Evolutionary conservation across 106 monocot genomes (phyloP).

Genomic region (Narthecium ossifragum): DNA sequence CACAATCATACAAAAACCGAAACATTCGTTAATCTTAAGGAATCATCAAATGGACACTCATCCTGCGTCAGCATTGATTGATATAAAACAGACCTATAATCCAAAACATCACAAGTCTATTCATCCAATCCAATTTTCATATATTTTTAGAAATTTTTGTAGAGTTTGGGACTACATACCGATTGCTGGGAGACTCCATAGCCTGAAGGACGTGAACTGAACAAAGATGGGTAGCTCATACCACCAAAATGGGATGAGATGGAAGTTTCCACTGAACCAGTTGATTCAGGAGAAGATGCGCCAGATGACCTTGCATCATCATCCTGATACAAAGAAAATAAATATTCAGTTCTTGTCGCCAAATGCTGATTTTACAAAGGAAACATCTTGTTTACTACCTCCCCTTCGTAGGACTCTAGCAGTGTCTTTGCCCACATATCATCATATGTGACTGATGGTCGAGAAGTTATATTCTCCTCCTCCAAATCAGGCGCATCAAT

Average conservation of each 20-base stretch:
- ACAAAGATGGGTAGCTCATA: constrained; percentile 92
- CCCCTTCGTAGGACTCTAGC: constrained; percentile 77
- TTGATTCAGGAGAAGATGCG: constrained; percentile 87
- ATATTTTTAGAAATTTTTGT: no score
- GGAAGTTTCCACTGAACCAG: constrained; percentile 87
- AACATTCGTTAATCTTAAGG: no score
- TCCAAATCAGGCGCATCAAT: constrained; percentile 97
- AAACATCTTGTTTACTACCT: constrained; percentile 33
- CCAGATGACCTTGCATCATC: constrained; percentile 92
- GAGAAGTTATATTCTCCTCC: constrained; percentile 77
- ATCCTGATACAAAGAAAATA: constrained; percentile 48
- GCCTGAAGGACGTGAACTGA: constrained; percentile 86
- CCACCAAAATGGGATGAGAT: constrained; percentile 97
- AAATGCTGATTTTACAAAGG: neutral
- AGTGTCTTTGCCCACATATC: constrained; percentile 98
- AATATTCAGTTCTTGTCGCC: constrained; percentile 1
- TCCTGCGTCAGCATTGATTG: no score
- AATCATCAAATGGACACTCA: no score
- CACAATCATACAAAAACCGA: no score
- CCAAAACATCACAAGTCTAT: no score
- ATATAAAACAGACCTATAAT: no score
- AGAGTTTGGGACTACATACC: constrained; percentile 22
- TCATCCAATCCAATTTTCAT: no score
- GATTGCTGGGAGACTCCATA: constrained; percentile 61
- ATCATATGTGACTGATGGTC: constrained; percentile 72